Evolutionary conservation across 192 early-diverging fungal species (phyloP).

Genomic region (Phycomyces blakesleeanus): DNA sequence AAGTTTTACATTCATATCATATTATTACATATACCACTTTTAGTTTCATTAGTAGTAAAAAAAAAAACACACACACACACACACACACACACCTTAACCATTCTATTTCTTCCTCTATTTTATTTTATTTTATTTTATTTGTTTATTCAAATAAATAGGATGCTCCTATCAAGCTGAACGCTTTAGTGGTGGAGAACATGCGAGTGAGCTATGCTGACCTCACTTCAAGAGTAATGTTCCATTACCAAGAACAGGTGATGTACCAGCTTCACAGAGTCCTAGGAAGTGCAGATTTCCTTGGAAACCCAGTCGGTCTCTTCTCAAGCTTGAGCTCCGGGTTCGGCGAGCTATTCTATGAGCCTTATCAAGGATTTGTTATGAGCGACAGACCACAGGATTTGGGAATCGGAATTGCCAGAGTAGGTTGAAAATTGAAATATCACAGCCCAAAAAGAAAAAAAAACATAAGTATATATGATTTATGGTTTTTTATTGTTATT

Average conservation of each 20-base stretch:
- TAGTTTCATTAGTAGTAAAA: too few species aligned
- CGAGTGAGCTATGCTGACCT: conserved; percentile 63
- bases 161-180: conserved; percentile 76
- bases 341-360: conserved; percentile 88
- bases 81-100: too few species aligned
- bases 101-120: background rate
- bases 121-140: background rate
- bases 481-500: background rate
- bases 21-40: too few species aligned
- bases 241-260: conserved; percentile 76
- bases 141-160: conserved; percentile 34
- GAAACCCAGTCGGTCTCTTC: conserved; percentile 84
- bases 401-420: conserved; percentile 76
- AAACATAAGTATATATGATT: background rate
- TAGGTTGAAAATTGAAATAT: conserved; percentile 5
- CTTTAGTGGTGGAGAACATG: conserved; percentile 72
- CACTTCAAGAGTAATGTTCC: conserved; percentile 61
- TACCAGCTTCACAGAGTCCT: conserved; percentile 68
- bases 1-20: background rate
- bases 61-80: too few species aligned
- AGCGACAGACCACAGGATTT: conserved; percentile 83
- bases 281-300: conserved; percentile 83
- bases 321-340: conserved; percentile 84
- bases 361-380: conserved; percentile 84
- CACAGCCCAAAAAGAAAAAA: background rate